phyloP scores from a whole-genome alignment of 2,329 filamentous ascomycete genomes.

The Phyllosticta paracitricarpa region DNA sequence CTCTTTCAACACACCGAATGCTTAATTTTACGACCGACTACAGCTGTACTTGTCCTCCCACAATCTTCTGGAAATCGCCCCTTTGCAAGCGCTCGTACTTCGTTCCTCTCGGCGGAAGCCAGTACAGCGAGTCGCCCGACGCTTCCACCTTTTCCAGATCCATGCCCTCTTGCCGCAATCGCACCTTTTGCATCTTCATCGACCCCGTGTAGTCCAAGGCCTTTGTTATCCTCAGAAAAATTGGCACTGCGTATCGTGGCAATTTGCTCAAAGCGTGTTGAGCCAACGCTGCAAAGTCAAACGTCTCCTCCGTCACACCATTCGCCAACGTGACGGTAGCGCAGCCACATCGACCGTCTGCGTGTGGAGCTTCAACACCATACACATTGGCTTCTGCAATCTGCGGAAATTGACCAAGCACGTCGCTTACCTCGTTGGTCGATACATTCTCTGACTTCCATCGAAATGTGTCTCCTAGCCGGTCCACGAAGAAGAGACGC shows the following conservation, averaged over 20 bases:
- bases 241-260: conserved; percentile 37
- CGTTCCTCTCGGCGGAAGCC: conserved; percentile 26
- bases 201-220: conserved; percentile 37
- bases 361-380: conserved; percentile 36
- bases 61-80: conserved; percentile 28
- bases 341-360: conserved; percentile 44
- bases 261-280: conserved; percentile 29
- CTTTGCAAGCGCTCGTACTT: conserved; percentile 30
- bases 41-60: conserved; percentile 19
- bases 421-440: conserved; percentile 39
- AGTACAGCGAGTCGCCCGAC: conserved; percentile 29
- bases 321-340: conserved; percentile 33
- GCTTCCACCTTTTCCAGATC: conserved; percentile 30
- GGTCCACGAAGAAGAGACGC: conserved; percentile 40
- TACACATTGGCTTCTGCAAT: conserved; percentile 41
- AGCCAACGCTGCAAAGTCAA: conserved; percentile 27
- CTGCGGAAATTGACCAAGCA: conserved; percentile 33
- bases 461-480: conserved; percentile 39
- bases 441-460: conserved; percentile 42
- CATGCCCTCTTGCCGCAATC: conserved; percentile 33
- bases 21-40: not conserved
- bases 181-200: conserved; percentile 36
- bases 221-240: conserved; percentile 32
- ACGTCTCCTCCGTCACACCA: conserved; percentile 20
- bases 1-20: not conserved